Percentiles rank a stretch among this genome's conserved stretches.
Evolutionary conservation across 2,329 filamentous ascomycete genomes (phyloP).

Genomic region (Cytospora paraplurivora): DNA sequence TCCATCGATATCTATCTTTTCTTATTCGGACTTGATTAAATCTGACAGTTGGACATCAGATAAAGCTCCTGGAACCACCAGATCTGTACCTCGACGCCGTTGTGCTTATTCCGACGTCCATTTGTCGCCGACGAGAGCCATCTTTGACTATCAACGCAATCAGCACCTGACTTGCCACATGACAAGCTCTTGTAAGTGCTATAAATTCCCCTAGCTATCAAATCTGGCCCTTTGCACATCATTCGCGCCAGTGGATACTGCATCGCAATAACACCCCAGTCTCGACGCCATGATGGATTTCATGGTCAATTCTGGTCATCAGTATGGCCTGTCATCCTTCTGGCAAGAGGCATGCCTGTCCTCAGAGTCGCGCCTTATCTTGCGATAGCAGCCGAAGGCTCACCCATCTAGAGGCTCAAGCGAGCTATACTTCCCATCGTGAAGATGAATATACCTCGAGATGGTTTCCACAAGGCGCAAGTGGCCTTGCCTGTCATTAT

Average conservation of each 20-base stretch:
- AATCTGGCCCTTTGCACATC: slow-evolving; percentile 10
- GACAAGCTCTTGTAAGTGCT: slow-evolving; percentile 27
- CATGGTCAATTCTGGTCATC: background rate
- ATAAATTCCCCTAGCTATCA: slow-evolving; percentile 14
- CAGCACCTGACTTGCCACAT: slow-evolving; percentile 29
- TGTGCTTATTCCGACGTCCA: slow-evolving; percentile 21
- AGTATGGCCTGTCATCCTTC: slow-evolving; percentile 5
- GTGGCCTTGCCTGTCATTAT: slow-evolving; percentile 10
- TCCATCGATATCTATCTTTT: slow-evolving; percentile 18
- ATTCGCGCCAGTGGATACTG: slow-evolving; percentile 13
- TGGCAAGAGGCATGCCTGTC: background rate
- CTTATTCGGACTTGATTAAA: slow-evolving; percentile 25
- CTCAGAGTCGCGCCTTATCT: background rate
- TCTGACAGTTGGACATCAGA: slow-evolving; percentile 20
- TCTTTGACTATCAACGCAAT: slow-evolving; percentile 20
- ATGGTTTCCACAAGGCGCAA: slow-evolving; percentile 2
- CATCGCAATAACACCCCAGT: slow-evolving; percentile 5
- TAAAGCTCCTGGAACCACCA: slow-evolving; percentile 2
- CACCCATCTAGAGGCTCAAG: slow-evolving; percentile 5
- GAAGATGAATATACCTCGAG: background rate
- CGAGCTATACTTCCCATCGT: slow-evolving; percentile 1
- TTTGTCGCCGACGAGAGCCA: slow-evolving; percentile 20
- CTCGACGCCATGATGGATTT: background rate
- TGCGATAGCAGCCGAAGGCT: background rate
- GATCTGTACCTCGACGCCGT: background rate